Percentiles rank a stretch among this genome's conserved stretches.
These are phyloP conservation scores for Schoenoplectus triqueter DNA, from an alignment of 202 grass and related monocot genomes.

Conservation along the genomic window DNA sequence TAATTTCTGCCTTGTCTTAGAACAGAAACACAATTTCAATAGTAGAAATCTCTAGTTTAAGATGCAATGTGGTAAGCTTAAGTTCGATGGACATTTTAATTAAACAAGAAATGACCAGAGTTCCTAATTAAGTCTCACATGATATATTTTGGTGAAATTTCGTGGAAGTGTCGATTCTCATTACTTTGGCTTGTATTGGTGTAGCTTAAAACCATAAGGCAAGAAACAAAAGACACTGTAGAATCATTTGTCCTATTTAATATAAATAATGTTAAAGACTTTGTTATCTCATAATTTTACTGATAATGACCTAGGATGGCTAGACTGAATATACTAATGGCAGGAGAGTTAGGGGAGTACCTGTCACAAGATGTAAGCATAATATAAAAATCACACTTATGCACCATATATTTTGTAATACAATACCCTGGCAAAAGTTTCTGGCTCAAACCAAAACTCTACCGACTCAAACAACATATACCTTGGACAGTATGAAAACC, in stretches of 20 bases:
- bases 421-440: not conserved
- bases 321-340: not conserved
- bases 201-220: not conserved
- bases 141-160: not conserved
- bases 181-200: not conserved
- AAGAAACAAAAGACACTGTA: not conserved
- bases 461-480: constrained; percentile 9
- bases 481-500: not conserved
- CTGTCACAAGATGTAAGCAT: constrained; percentile 1
- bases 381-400: not conserved
- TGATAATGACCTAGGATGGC: not conserved
- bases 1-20: constrained; percentile 15
- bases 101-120: not conserved
- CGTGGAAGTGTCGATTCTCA: not conserved
- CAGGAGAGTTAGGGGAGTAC: not conserved
- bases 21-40: not conserved
- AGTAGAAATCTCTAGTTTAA: not conserved
- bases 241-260: not conserved
- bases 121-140: not conserved
- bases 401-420: constrained; percentile 2
- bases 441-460: not conserved
- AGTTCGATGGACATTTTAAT: not conserved
- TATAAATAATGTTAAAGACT: not conserved
- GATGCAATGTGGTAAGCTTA: not conserved
- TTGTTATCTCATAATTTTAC: not conserved